Percentiles rank a stretch among this genome's conserved stretches.
These are phyloP conservation scores for Setaria italica DNA, from an alignment of 202 grass and related monocot genomes.

Conservation along the genomic window DNA sequence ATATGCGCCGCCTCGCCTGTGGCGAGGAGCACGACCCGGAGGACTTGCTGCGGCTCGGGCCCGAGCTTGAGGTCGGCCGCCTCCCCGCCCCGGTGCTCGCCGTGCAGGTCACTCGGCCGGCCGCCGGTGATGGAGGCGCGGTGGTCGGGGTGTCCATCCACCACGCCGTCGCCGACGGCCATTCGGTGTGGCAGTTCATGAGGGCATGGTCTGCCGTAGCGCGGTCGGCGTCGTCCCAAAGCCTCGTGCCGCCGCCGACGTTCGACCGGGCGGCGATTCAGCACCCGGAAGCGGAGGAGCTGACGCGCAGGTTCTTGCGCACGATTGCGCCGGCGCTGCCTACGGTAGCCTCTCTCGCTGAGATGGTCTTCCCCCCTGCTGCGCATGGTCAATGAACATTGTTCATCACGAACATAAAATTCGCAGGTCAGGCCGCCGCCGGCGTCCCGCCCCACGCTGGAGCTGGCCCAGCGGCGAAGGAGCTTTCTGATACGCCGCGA, in stretches of 20 bases:
- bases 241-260: background rate
- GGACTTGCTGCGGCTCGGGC: conserved; percentile 24
- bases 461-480: background rate
- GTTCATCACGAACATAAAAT: background rate
- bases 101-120: conserved; percentile 38
- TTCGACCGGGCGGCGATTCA: conserved; percentile 28
- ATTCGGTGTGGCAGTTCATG: conserved; percentile 49
- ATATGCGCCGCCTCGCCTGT: background rate
- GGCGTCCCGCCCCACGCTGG: too few relatives aligned
- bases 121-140: background rate
- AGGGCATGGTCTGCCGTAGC: conserved; percentile 10
- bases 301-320: background rate
- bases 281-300: background rate
- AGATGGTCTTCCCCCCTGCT: too few relatives aligned
- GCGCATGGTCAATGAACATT: background rate
- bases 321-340: conserved; percentile 13
- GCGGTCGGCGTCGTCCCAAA: background rate
- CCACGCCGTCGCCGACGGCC: conserved; percentile 50
- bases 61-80: background rate
- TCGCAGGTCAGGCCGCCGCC: background rate
- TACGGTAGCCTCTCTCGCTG: background rate
- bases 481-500: conserved; percentile 14
- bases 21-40: conserved; percentile 10
- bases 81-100: conserved; percentile 16
- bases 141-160: conserved; percentile 33